Conservation (phyloP, 208 protist genomes). For the Trypanosoma melophagium region DNA sequence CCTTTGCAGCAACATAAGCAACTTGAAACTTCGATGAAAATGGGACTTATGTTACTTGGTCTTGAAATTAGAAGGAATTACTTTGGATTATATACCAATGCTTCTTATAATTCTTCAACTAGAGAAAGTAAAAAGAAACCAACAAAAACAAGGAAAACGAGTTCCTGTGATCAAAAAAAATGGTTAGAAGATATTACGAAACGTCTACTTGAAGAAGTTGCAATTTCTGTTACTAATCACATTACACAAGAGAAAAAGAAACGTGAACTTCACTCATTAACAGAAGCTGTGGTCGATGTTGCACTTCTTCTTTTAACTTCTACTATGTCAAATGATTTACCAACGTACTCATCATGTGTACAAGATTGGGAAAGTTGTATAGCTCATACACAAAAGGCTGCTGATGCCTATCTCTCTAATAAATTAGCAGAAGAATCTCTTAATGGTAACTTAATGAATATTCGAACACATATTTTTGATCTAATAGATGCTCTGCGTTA, state of each 20-base stretch:
- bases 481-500: constrained; percentile 20
- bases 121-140: constrained; percentile 9
- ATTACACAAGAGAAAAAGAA: background rate
- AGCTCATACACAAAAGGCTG: constrained; percentile 1
- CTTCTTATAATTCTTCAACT: background rate
- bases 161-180: constrained; percentile 12
- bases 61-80: constrained; percentile 20
- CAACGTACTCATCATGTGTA: background rate
- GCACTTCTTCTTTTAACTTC: constrained; percentile 21
- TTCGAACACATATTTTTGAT: constrained; percentile 14
- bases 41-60: constrained; percentile 11
- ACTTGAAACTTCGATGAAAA: constrained; percentile 10
- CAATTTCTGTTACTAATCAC: constrained; percentile 1
- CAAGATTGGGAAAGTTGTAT: constrained; percentile 19
- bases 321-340: constrained; percentile 3
- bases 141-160: background rate
- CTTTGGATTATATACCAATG: constrained; percentile 4
- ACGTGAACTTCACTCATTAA: constrained; percentile 11
- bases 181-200: constrained; percentile 23
- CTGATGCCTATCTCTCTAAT: constrained; percentile 1
- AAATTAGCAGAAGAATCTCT: background rate
- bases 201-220: constrained; percentile 8
- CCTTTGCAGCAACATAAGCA: background rate
- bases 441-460: background rate
- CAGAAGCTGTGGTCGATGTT: constrained; percentile 21